Percentiles rank a stretch among this genome's conserved stretches.
Conservation (phyloP, 2,329 filamentous ascomycete species). For the Aureobasidium namibiae region DNA sequence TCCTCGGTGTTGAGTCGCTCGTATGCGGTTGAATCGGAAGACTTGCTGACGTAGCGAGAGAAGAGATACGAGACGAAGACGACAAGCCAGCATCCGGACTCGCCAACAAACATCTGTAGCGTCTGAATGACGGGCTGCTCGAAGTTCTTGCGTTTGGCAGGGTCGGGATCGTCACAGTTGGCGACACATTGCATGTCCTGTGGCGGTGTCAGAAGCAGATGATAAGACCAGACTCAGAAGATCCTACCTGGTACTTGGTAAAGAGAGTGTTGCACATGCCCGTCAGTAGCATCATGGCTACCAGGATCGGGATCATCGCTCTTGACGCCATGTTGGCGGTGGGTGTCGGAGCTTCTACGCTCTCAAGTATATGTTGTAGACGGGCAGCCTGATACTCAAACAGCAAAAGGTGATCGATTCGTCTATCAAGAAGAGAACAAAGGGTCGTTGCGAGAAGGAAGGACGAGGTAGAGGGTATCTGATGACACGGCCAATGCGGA, state of each 20-base stretch:
- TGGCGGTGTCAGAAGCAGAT: slow-evolving; percentile 14
- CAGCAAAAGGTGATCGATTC: not conserved
- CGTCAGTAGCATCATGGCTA: slow-evolving; percentile 93
- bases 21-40: slow-evolving; percentile 2
- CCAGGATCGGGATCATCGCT: slow-evolving; percentile 70
- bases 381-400: not conserved
- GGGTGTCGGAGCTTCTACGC: not conserved
- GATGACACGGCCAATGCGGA: slow-evolving; percentile 2
- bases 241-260: slow-evolving; percentile 82
- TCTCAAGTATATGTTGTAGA: not conserved
- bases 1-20: slow-evolving; percentile 14
- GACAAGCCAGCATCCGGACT: slow-evolving; percentile 93
- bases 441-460: not conserved
- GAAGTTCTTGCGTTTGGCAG: slow-evolving; percentile 62
- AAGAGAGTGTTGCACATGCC: slow-evolving; percentile 95
- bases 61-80: slow-evolving; percentile 63
- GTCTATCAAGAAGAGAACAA: not conserved
- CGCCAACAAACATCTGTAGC: slow-evolving; percentile 94
- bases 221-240: not conserved
- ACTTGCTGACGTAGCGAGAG: slow-evolving; percentile 32
- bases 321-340: slow-evolving; percentile 55
- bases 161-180: slow-evolving; percentile 68
- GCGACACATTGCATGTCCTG: slow-evolving; percentile 95
- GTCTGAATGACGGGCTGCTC: slow-evolving; percentile 96
- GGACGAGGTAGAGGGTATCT: not conserved